Conservation (phyloP, 768 basidiomycete species). For the Rhodotorula sphaerocarpa region DNA sequence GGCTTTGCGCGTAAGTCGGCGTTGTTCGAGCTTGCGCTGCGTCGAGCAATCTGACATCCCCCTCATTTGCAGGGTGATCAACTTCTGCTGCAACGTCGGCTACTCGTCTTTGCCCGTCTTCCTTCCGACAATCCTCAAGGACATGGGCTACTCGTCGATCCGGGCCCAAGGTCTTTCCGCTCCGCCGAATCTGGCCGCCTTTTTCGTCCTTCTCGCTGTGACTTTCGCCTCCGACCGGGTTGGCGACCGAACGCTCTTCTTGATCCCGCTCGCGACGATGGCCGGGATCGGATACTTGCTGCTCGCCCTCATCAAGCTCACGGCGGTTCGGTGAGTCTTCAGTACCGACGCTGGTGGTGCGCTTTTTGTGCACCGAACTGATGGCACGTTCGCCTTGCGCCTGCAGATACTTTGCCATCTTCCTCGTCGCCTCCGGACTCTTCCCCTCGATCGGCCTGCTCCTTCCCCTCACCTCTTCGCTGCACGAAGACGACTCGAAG, state of each 20-base stretch:
- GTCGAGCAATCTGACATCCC: too few relatives aligned
- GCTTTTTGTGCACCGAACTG: background rate
- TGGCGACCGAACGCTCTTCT: slow-evolving; percentile 19
- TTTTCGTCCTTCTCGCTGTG: slow-evolving; percentile 6
- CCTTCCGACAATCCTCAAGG: slow-evolving; percentile 10
- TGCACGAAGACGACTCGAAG: slow-evolving; percentile 12
- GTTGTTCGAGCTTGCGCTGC: background rate
- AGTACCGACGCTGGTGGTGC: background rate
- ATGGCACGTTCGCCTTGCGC: too few relatives aligned
- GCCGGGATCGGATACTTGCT: slow-evolving; percentile 11
- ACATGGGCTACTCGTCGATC: slow-evolving; percentile 24
- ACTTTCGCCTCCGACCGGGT: background rate
- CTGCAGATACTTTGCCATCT: background rate
- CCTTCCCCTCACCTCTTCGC: slow-evolving; percentile 2
- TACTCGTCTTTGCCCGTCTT: slow-evolving; percentile 22
- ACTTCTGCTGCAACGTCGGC: slow-evolving; percentile 17
- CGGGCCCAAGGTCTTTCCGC: slow-evolving; percentile 19
- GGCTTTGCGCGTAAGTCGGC: background rate
- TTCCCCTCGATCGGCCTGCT: slow-evolving; percentile 16
- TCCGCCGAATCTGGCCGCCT: slow-evolving; percentile 17
- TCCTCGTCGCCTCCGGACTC: background rate
- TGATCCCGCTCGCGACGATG: slow-evolving; percentile 16
- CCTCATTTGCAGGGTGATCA: slow-evolving; percentile 4
- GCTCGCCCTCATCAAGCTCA: background rate
- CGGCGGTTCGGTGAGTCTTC: slow-evolving; percentile 5